phyloP scores from a whole-genome alignment of 208 protist species.

The Acanthamoeba quina region DNA sequence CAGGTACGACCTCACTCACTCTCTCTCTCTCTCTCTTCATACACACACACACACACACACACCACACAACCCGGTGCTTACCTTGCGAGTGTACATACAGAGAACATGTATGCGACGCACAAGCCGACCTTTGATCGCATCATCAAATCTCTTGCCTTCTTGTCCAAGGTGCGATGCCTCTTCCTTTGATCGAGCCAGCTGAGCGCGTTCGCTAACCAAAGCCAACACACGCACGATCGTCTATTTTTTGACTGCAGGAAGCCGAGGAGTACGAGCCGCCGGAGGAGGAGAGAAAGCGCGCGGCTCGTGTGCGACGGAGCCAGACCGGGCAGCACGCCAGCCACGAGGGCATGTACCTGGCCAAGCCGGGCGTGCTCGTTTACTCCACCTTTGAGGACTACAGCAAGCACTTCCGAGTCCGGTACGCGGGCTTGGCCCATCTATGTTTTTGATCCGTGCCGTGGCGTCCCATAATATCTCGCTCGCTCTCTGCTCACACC shows the following conservation, averaged over 20 bases:
- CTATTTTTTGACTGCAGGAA: background rate
- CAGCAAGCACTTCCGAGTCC: conserved; percentile 8
- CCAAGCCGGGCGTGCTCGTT: background rate
- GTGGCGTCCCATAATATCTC: no score
- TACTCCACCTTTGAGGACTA: background rate
- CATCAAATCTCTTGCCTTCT: background rate
- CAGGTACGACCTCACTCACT: no score
- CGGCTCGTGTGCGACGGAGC: background rate
- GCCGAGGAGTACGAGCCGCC: conserved; percentile 30
- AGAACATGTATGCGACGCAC: conserved; percentile 1
- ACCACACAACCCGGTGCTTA: background rate
- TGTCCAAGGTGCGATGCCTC: background rate
- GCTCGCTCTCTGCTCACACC: background rate
- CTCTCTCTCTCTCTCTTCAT: background rate
- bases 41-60: no score
- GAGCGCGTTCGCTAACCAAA: background rate
- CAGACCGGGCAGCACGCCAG: background rate
- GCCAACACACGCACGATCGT: background rate
- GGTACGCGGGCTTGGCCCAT: background rate
- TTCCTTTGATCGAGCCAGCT: background rate
- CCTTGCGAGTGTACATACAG: background rate
- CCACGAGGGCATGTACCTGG: conserved; percentile 29
- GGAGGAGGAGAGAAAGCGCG: conserved; percentile 1
- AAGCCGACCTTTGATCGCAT: conserved; percentile 12
- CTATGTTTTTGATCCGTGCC: background rate